Percentiles rank a stretch among this genome's conserved stretches.
phyloP scores from a whole-genome alignment of 108 stramenopile species.

The Nitzschia sp. region DNA sequence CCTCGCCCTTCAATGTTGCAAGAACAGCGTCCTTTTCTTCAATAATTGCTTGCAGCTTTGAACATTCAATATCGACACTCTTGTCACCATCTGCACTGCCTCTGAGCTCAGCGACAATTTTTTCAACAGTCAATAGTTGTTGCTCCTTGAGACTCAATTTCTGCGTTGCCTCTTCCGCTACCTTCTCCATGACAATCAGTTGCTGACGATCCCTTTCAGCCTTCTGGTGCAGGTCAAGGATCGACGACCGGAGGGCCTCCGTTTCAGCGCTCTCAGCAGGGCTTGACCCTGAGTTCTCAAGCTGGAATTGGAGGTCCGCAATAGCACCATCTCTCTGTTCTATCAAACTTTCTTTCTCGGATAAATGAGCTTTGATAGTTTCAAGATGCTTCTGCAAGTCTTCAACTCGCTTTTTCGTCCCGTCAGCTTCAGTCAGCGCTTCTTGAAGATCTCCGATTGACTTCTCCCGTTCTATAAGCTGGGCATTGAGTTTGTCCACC shows the following conservation, averaged over 20 bases:
- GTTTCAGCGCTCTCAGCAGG: constrained; percentile 28
- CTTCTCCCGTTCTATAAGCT: constrained; percentile 3
- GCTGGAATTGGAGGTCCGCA: constrained; percentile 14
- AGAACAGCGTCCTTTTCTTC: constrained; percentile 3
- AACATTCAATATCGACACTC: not conserved
- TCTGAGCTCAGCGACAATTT: constrained; percentile 1
- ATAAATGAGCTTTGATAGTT: constrained; percentile 5
- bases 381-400: constrained; percentile 3
- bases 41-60: not conserved
- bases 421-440: constrained; percentile 2
- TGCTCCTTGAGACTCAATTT: not conserved
- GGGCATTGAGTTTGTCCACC: not conserved
- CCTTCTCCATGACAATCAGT: constrained; percentile 25
- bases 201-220: constrained; percentile 3
- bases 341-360: constrained; percentile 17
- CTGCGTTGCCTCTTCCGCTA: constrained; percentile 12
- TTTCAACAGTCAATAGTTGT: not conserved
- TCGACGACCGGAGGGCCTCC: constrained; percentile 13
- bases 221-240: constrained; percentile 18
- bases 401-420: not conserved
- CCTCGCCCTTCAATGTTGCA: constrained; percentile 4
- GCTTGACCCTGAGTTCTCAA: constrained; percentile 10
- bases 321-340: constrained; percentile 34
- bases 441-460: not conserved
- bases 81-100: not conserved